phyloP scores from a whole-genome alignment of 768 basidiomycete species.

The Tephrocybe sp. region DNA sequence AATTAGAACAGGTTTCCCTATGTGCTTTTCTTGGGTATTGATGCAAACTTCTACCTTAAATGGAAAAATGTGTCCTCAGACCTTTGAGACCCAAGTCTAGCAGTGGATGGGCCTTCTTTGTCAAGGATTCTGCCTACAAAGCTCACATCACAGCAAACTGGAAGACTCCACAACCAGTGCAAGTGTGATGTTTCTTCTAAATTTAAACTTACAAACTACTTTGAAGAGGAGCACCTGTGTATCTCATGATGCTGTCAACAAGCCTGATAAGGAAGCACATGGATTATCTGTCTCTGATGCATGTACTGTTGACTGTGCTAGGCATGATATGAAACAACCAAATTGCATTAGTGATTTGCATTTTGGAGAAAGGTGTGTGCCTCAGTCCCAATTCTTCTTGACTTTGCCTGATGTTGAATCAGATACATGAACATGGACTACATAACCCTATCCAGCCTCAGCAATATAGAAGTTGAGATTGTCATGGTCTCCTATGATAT shows the following conservation, averaged over 20 bases:
- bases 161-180: background rate
- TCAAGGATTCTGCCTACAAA: constrained; percentile 9
- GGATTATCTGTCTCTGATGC: constrained; percentile 13
- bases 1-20: constrained; percentile 3
- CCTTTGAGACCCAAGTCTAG: constrained; percentile 15
- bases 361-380: constrained; percentile 10
- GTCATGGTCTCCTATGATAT: constrained; percentile 26
- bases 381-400: background rate
- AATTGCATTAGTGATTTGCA: constrained; percentile 13
- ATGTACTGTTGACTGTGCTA: constrained; percentile 18
- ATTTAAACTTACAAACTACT: background rate
- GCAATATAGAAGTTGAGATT: background rate
- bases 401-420: background rate
- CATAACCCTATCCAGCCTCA: constrained; percentile 12
- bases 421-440: constrained; percentile 6
- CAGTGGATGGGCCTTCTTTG: constrained; percentile 13
- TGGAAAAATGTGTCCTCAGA: constrained; percentile 20
- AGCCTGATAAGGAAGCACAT: constrained; percentile 2
- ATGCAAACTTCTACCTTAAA: constrained; percentile 24
- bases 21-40: constrained; percentile 10
- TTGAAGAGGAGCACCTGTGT: constrained; percentile 2
- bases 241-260: constrained; percentile 6
- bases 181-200: background rate
- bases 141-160: background rate
- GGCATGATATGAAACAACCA: constrained; percentile 20